Percentiles rank a stretch among this genome's conserved stretches.
These are phyloP conservation scores for Gossypium trilobum DNA, from an alignment of 441 rosid genomes.

Conservation along the genomic window DNA sequence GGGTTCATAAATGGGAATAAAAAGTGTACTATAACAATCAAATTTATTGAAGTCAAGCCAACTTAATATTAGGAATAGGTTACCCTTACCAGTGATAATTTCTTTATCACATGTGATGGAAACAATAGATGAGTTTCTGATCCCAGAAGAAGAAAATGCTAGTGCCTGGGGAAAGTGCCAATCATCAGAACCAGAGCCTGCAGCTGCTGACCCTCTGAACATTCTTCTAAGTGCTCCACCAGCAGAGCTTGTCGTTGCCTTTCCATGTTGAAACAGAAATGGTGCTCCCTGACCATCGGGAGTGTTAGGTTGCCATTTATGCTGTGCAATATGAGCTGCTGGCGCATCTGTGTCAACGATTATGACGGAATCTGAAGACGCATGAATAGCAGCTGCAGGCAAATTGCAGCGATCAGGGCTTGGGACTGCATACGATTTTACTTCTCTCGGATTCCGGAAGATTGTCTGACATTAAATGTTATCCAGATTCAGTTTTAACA, in stretches of 20 bases:
- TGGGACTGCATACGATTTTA: slow-evolving; percentile 69
- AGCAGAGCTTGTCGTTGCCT: slow-evolving; percentile 50
- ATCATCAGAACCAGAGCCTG: slow-evolving; percentile 52
- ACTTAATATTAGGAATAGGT: slow-evolving; percentile 6
- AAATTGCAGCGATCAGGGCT: slow-evolving; percentile 87
- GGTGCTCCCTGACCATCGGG: slow-evolving; percentile 95
- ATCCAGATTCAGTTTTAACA: slow-evolving; percentile 15
- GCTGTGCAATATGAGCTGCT: slow-evolving; percentile 81
- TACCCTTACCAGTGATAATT: slow-evolving; percentile 66
- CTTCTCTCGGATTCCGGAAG: slow-evolving; percentile 80
- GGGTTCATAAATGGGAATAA: not conserved
- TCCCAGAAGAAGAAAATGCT: slow-evolving; percentile 83
- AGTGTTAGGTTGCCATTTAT: slow-evolving; percentile 97
- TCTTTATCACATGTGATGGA: slow-evolving; percentile 72
- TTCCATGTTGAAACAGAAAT: slow-evolving; percentile 90
- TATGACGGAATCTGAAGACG: slow-evolving; percentile 72
- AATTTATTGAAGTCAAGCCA: not conserved
- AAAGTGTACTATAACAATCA: not conserved
- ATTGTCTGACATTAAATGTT: slow-evolving; percentile 58
- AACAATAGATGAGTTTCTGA: slow-evolving; percentile 74
- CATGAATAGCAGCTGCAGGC: slow-evolving; percentile 90
- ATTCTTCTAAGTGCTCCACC: slow-evolving; percentile 81
- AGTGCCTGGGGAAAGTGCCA: slow-evolving; percentile 85
- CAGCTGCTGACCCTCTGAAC: slow-evolving; percentile 70
- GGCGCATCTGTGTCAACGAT: slow-evolving; percentile 83